Evolutionary conservation across 1,139 yeast species (phyloP).

Genomic region (Yamadazyma pseudoaaseri): DNA sequence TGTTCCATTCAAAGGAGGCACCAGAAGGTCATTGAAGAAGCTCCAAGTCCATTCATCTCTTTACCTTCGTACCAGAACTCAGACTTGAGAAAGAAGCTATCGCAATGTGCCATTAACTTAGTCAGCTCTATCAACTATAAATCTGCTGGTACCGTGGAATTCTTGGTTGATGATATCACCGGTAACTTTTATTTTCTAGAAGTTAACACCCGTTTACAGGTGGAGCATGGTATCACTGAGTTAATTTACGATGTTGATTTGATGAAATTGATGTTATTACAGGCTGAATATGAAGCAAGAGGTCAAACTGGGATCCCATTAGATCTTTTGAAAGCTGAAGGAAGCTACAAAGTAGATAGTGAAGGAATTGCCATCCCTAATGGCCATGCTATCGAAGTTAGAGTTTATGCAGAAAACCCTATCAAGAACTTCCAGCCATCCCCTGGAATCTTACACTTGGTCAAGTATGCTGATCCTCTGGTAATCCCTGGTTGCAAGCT

Average conservation of each 20-base stretch:
- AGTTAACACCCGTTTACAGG: constrained; percentile 37
- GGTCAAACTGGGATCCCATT: constrained; percentile 24
- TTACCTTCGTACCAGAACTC: constrained; percentile 12
- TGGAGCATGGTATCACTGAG: constrained; percentile 39
- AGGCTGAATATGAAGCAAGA: constrained; percentile 27
- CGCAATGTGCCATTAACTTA: constrained; percentile 23
- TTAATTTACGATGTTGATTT: constrained; percentile 30
- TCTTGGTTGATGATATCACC: constrained; percentile 29
- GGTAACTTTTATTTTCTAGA: constrained; percentile 32
- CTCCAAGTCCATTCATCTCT: constrained; percentile 37
- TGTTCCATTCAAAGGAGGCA: constrained; percentile 50
- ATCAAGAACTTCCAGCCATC: constrained; percentile 33
- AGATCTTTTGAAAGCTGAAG: constrained; percentile 13
- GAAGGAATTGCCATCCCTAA: constrained; percentile 25
- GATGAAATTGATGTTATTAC: constrained; percentile 30
- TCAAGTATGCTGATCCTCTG: constrained; percentile 14
- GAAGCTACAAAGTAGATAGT: constrained; percentile 12
- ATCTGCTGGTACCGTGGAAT: constrained; percentile 39
- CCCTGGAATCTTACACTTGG: constrained; percentile 33
- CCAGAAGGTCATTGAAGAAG: constrained; percentile 50
- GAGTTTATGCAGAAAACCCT: constrained; percentile 39
- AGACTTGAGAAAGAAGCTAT: constrained; percentile 17
- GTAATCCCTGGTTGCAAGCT: constrained; percentile 15
- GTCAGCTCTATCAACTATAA: constrained; percentile 29
- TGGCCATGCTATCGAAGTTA: constrained; percentile 37